A percentile compares a stretch with the other conserved stretches of the same genome.
phyloP scores from a whole-genome alignment of 148 eudicot genomes.

The Rheum nobile region DNA sequence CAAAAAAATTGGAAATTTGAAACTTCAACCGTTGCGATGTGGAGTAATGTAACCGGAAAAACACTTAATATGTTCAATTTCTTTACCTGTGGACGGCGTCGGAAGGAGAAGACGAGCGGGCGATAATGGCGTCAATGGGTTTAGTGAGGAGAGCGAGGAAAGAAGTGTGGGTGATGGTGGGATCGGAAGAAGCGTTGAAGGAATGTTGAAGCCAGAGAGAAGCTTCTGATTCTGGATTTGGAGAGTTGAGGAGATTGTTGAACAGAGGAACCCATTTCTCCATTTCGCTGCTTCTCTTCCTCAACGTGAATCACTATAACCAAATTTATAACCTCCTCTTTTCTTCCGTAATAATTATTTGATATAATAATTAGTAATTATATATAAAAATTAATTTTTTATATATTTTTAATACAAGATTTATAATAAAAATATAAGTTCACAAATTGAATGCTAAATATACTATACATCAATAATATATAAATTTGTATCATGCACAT shows the following conservation, averaged over 20 bases:
- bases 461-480: too few relatives aligned
- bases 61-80: background rate
- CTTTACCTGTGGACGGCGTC: background rate
- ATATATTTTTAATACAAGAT: too few relatives aligned
- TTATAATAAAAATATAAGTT: too few relatives aligned
- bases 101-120: slow-evolving; percentile 8
- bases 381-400: too few relatives aligned
- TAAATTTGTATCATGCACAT: too few relatives aligned
- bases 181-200: slow-evolving; percentile 22
- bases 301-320: too few relatives aligned
- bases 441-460: too few relatives aligned
- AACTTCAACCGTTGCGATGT: background rate
- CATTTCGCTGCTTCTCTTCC: slow-evolving; percentile 14
- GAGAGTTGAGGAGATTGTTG: slow-evolving; percentile 31
- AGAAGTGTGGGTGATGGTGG: slow-evolving; percentile 27
- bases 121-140: slow-evolving; percentile 11
- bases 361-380: too few relatives aligned
- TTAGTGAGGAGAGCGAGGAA: slow-evolving; percentile 29
- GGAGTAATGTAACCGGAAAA: background rate
- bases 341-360: too few relatives aligned
- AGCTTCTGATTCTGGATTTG: slow-evolving; percentile 41
- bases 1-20: background rate
- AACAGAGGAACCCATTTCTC: slow-evolving; percentile 38
- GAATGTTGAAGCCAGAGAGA: slow-evolving; percentile 32
- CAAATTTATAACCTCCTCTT: too few relatives aligned